Percentiles rank a stretch among this genome's conserved stretches.
phyloP scores from a whole-genome alignment of 176 grass and related monocot species.

The Aegilops umbellulata region DNA sequence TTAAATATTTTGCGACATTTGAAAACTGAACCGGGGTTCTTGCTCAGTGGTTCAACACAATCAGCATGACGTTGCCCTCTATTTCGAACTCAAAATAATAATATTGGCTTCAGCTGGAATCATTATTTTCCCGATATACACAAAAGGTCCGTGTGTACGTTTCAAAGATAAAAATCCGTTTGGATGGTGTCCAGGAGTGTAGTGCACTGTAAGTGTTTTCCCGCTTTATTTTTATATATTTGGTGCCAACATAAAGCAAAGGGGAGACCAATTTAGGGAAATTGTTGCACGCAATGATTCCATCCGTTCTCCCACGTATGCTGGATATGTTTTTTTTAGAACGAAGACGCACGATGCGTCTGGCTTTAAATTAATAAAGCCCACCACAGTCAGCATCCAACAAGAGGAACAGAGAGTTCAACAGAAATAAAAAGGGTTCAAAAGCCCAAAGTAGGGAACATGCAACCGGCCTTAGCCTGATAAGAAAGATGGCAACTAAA shows the following conservation, averaged over 20 bases:
- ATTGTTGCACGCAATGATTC: neutral
- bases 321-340: too few relatives aligned
- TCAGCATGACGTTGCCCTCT: neutral
- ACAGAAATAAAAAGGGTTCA: too few relatives aligned
- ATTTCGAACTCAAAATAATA: neutral
- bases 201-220: neutral
- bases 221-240: neutral
- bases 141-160: neutral
- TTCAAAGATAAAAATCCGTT: neutral
- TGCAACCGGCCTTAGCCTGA: too few relatives aligned
- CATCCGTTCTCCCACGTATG: neutral
- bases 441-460: too few relatives aligned
- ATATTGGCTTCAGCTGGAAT: neutral
- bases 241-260: neutral
- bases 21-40: neutral
- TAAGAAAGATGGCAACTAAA: too few relatives aligned
- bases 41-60: neutral
- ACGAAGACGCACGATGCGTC: too few relatives aligned
- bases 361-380: too few relatives aligned
- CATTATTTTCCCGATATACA: neutral
- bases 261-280: neutral
- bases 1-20: neutral
- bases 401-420: too few relatives aligned
- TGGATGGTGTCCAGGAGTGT: neutral
- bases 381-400: too few relatives aligned